Evolutionary conservation across 148 eudicot species (phyloP), one percentile per base, ranked within the genome.

Genomic region (Cornus florida): DNA sequence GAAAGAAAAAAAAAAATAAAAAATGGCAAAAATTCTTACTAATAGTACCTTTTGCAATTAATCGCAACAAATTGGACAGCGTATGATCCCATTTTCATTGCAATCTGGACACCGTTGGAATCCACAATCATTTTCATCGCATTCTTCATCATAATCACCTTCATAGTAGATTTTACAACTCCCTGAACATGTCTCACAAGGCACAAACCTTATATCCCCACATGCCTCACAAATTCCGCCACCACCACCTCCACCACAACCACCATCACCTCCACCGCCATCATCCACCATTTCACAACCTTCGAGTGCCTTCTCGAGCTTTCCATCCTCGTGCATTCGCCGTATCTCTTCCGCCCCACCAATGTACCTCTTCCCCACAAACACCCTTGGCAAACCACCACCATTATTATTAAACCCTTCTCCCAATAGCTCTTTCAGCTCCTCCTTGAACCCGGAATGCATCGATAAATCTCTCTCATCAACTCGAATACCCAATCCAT

Each of bases 401-500:
- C 80, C 80, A 70, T 43, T 71, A 32, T 3, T 28, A 28, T 28
- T 17, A 17, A 70, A 64, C 59, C 79, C 83, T 4, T 81, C 87
- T 5, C 90, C 92, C 75, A 91, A 67, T 28, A 88, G 77, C 80
- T 88, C 97, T 70, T 81, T 92, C 57, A 95, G 38, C 77, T 95
- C 99, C 20, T 93, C 91, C 82, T 87, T 95, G 53, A 93, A 95
- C 60, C 89, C 97, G 10, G 87, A 92, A 78, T 95, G 95, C 99
- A 95, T 93, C 20, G 99, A 95, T 12, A 95, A 92, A 78, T 95
- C 99, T 75, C 97, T 86, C 82, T 95, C 99, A 67, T 93, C 99
- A 19, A 95, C 81, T 50, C 84, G 78, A 76, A 93, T 89, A 19
- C 94, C 86, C 2, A 88, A 65, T n/a, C 89, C 89, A 48, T 93